Evolutionary conservation across 768 basidiomycete species (phyloP).

Genomic region (Rhizopogon vulgaris): DNA sequence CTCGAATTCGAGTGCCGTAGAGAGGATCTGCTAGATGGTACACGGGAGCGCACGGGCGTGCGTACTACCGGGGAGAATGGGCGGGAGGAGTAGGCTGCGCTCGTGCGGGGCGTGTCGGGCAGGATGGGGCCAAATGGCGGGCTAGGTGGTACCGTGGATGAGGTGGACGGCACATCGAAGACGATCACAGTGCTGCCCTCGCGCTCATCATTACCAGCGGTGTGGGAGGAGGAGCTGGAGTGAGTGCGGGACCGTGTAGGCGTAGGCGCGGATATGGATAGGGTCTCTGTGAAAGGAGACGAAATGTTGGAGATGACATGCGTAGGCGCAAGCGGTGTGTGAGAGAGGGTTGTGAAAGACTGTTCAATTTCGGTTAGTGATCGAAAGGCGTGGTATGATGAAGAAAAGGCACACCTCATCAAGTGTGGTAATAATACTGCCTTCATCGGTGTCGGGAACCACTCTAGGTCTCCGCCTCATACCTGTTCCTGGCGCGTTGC

Average conservation of each 20-base stretch:
- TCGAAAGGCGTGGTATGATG: neutral
- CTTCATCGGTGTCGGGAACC: conserved; percentile 9
- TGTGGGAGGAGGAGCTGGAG: neutral
- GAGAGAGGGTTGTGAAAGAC: conserved; percentile 42
- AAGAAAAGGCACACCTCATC: conserved; percentile 39
- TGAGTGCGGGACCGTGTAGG: conserved; percentile 11
- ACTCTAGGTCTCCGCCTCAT: neutral
- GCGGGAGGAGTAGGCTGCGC: conserved; percentile 19
- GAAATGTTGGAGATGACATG: conserved; percentile 39
- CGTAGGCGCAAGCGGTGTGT: conserved; percentile 42
- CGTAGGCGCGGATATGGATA: conserved; percentile 1
- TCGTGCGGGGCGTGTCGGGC: conserved; percentile 23
- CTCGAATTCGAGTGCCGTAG: neutral
- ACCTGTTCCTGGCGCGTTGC: conserved; percentile 3
- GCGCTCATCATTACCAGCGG: conserved; percentile 8
- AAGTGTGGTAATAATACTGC: conserved; percentile 23
- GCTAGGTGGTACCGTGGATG: neutral
- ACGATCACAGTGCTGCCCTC: neutral
- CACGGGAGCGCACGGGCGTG: neutral
- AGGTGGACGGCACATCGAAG: neutral
- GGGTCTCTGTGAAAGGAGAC: conserved; percentile 12
- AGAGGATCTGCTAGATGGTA: neutral
- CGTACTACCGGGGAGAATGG: conserved; percentile 23
- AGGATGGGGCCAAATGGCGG: conserved; percentile 24
- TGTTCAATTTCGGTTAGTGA: conserved; percentile 11